Evolutionary conservation across 1,284 basidiomycete genomes (phyloP), one percentile per base, ranked within the genome.

Genomic region (Pseudozyma pruni): DNA sequence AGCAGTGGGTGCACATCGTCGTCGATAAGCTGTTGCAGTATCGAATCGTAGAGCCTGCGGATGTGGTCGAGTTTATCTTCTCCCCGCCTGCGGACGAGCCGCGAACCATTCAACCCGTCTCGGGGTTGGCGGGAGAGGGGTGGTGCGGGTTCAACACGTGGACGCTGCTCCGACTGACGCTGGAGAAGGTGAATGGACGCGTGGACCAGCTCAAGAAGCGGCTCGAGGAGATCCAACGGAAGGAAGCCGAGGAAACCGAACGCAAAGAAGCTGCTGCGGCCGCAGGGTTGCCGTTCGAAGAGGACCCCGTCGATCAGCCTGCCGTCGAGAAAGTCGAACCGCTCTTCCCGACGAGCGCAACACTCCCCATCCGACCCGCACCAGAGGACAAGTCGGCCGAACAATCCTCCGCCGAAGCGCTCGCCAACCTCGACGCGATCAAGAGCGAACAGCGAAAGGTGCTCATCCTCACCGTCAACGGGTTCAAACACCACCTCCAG

Each of bases 21-120:
- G 89, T 95, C 67, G 96, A 98, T 86, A 99, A 99, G 85, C 86
- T 98, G 64, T 91, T 98, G 87, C 95, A 98, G 83, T 99, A 99
- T 83, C 92, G 96, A 78, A 91, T 98, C 56, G 90, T 98, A 27
- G 94, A 98, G 78, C 93, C 94, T 0, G 88, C 90, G 14, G 94
- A 98, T 78, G 90, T 98, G 16, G 89, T 97, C 49, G 85, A 85
- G 4, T 97, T 92, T 89, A 88, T 91, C 16, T 98, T 98, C 82
- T 85, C 13, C 17, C 61, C 72, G 8, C 54, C 67, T 3, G 39
- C 9, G n/a, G 57, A 57, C n/a, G 59, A 70, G 17, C 63, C 57
- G 3, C 31, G 20, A 2, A 31, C 51, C 13, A 55, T 61, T 27
- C 25, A 8, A 0, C 10, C 33, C 1, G 44, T 6, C n/a, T n/a